A percentile compares a stretch with the other conserved stretches of the same genome.
These are phyloP conservation scores for Ascochyta lentis DNA, from an alignment of 2,329 filamentous ascomycete genomes.

Conservation along the genomic window DNA sequence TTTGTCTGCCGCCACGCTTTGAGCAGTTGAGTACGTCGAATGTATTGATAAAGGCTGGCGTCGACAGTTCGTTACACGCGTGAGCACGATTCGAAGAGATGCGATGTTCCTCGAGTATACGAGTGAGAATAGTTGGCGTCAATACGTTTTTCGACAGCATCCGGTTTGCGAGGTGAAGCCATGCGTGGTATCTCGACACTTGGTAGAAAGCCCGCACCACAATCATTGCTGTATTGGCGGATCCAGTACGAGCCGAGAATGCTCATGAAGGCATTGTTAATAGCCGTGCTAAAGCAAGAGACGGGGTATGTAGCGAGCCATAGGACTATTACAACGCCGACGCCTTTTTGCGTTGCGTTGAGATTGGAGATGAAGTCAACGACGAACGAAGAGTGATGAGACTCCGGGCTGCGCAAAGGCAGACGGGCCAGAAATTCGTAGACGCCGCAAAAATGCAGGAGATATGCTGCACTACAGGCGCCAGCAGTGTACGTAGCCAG, in stretches of 20 bases:
- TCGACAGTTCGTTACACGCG: not conserved
- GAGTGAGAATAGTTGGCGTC: not conserved
- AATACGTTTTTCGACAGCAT: not conserved
- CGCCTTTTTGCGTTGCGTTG: conserved; percentile 26
- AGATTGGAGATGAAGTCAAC: conserved; percentile 2
- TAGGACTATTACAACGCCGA: conserved; percentile 15
- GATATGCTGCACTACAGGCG: conserved; percentile 25
- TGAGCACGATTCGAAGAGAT: not conserved
- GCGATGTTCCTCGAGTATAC: not conserved
- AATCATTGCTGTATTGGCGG: conserved; percentile 23
- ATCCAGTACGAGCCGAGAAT: conserved; percentile 22
- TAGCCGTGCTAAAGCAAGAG: conserved; percentile 19
- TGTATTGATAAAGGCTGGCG: not conserved
- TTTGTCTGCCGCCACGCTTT: not conserved
- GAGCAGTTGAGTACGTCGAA: not conserved
- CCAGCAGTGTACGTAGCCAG: conserved; percentile 26
- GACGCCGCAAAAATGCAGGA: conserved; percentile 24
- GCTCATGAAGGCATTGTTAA: conserved; percentile 15
- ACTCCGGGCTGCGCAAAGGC: not conserved
- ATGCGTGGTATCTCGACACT: conserved; percentile 27
- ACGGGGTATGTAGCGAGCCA: conserved; percentile 32
- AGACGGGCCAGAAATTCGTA: conserved; percentile 21
- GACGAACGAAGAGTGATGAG: not conserved
- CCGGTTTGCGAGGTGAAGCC: not conserved
- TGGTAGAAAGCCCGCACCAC: conserved; percentile 17